These are phyloP conservation scores for Ochromonadaceae sp. DNA, from an alignment of 352 stramenopile species.

Conservation along the genomic window DNA sequence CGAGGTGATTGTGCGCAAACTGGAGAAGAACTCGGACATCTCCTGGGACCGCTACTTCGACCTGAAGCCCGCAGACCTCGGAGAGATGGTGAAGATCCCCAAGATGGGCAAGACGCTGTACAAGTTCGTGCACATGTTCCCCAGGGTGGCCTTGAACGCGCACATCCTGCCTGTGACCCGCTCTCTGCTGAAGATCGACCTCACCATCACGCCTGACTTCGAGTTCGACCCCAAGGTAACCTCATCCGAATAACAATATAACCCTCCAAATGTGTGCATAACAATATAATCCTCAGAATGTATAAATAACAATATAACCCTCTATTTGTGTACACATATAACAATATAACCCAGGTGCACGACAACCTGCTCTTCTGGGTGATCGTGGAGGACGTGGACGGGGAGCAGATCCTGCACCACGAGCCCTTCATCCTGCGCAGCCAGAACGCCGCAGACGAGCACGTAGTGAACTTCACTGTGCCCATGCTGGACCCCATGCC, in stretches of 20 bases:
- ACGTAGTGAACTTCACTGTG: constrained; percentile 83
- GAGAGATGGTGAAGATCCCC: constrained; percentile 86
- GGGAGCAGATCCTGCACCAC: constrained; percentile 93
- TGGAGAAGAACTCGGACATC: constrained; percentile 94
- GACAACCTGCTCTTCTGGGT: constrained; percentile 94
- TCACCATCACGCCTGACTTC: constrained; percentile 91
- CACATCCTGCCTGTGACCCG: constrained; percentile 95
- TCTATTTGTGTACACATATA: neutral
- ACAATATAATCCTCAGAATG: too few species aligned
- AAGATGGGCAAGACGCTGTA: constrained; percentile 95
- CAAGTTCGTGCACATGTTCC: constrained; percentile 96
- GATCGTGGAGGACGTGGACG: constrained; percentile 95
- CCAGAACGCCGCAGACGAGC: constrained; percentile 42
- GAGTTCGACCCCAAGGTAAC: constrained; percentile 75
- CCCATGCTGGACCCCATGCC: constrained; percentile 91
- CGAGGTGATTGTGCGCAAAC: constrained; percentile 82
- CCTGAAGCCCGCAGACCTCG: constrained; percentile 88
- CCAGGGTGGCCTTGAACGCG: constrained; percentile 81
- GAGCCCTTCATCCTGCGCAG: constrained; percentile 78
- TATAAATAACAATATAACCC: too few species aligned
- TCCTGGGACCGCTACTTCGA: constrained; percentile 86
- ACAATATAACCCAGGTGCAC: too few species aligned
- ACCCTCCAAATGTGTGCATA: too few species aligned
- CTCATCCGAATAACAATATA: constrained; percentile 1
- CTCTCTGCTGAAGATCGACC: constrained; percentile 83